Evolutionary conservation across 148 eudicot genomes (phyloP), one percentile per base, ranked within the genome.

Genomic region (Camellia sinensis): DNA sequence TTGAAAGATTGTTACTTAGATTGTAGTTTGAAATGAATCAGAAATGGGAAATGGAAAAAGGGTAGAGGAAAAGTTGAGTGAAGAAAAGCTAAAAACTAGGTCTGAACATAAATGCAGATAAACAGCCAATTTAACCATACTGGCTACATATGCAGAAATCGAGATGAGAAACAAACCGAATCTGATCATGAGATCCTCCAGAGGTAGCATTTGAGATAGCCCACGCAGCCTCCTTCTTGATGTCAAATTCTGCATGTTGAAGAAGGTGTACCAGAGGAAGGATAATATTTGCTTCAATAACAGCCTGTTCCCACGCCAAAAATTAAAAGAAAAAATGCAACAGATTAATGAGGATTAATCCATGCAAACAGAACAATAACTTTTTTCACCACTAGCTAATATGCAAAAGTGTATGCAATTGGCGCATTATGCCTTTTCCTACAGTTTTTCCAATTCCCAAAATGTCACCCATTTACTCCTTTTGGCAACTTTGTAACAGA

Each of bases 201-300:
- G 97, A 92, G 56, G 97, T 92, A 59, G 93, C 93, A 82, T 92
- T 92, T 63, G 97, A 92, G 70, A 92, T 87, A 45, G 97, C 93
- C 97, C 93, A 92, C 43, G 93, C 93, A 87, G 97, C 97, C 85
- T 92, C 97, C 85, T 92, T 92, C 86, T 90, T 92, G 75, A 90
- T 89, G 76, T 92, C 96, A 74, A 90, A 92, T 74, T 92, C 97
- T 7, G 91, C 97, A 89, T 84, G 72, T 78, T 90, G 92, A 75
- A 92, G 93, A 72, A 89, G 87, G 73, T 89, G 87, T 79, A 92
- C 91, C 29, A 92, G 88, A 57, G 92, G 97, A 60, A 73, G 77
- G 80, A 92, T 80, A 21, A 92, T 81, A 73, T 86, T 83, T 74
- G 89, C 88, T 80, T 90, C 89, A 82, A 92, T 86, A 77, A 89